Conservation (phyloP, 2,329 filamentous ascomycete species). For the Dothiorella sarmentorum region DNA sequence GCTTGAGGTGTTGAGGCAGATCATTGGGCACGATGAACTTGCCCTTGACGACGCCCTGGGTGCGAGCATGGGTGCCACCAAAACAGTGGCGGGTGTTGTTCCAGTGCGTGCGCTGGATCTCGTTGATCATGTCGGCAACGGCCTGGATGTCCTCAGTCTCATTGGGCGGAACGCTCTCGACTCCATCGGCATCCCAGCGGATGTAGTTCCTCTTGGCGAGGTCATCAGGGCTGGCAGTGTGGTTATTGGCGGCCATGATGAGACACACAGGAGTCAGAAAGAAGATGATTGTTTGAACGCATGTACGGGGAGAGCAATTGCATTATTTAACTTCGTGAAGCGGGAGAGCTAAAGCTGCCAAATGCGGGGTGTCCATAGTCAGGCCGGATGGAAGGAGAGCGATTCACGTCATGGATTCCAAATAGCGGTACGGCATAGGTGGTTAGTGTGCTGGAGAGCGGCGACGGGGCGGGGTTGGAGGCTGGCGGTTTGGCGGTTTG, state of each 20-base stretch:
- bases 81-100: conserved; percentile 41
- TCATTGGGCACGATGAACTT: conserved; percentile 42
- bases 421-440: background rate
- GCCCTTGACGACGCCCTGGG: conserved; percentile 48
- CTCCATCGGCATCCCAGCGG: conserved; percentile 40
- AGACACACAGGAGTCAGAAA: background rate
- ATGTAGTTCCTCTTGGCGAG: conserved; percentile 33
- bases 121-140: conserved; percentile 46
- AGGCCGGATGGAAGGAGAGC: background rate
- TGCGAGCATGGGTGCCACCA: conserved; percentile 44
- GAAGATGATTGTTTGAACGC: background rate
- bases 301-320: background rate
- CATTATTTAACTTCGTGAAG: background rate
- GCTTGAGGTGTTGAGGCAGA: conserved; percentile 44
- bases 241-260: background rate
- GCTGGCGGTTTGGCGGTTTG: background rate
- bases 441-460: background rate
- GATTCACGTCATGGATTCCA: background rate
- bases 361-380: background rate
- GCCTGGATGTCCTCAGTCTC: conserved; percentile 46
- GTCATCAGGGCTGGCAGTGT: background rate
- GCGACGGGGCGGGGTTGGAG: background rate
- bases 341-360: background rate
- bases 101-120: conserved; percentile 44
- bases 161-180: conserved; percentile 39